phyloP scores from a whole-genome alignment of 2,329 filamentous ascomycete genomes.

The Pyricularia sp. region DNA sequence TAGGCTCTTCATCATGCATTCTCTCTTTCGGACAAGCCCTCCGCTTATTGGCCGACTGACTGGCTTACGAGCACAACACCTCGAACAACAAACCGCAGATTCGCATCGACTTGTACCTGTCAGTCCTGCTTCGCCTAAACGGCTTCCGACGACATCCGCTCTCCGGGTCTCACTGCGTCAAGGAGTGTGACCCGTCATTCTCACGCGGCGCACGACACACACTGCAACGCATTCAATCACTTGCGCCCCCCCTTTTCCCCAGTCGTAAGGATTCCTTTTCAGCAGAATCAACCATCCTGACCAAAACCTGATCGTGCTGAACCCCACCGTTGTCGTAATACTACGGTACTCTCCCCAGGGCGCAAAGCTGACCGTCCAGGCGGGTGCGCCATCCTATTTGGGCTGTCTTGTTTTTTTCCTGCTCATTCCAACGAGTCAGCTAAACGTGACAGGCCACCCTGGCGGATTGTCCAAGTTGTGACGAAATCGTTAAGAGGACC shows the following conservation, averaged over 20 bases:
- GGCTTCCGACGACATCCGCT: not conserved
- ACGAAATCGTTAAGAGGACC: not conserved
- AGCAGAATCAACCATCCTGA: not conserved
- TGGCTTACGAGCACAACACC: not conserved
- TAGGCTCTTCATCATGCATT: not conserved
- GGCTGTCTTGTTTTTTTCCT: not conserved
- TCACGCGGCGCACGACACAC: not conserved
- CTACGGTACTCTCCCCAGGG: not conserved
- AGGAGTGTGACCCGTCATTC: not conserved
- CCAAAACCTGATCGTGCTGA: not conserved
- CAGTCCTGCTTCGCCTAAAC: not conserved
- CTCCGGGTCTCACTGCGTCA: not conserved
- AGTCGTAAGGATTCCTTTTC: not conserved
- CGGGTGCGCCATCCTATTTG: not conserved
- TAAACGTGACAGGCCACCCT: not conserved
- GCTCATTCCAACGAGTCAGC: not conserved
- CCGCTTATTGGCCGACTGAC: not conserved
- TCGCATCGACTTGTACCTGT: not conserved
- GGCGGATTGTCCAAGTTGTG: not conserved
- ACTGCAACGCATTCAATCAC: not conserved
- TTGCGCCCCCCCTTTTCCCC: not conserved
- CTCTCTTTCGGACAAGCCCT: not conserved
- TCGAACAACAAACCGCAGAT: not conserved
- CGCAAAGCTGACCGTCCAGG: not conserved
- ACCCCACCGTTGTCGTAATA: not conserved